Conservation (phyloP, 495 filamentous ascomycete species). For the Achaetomiella virescens region DNA sequence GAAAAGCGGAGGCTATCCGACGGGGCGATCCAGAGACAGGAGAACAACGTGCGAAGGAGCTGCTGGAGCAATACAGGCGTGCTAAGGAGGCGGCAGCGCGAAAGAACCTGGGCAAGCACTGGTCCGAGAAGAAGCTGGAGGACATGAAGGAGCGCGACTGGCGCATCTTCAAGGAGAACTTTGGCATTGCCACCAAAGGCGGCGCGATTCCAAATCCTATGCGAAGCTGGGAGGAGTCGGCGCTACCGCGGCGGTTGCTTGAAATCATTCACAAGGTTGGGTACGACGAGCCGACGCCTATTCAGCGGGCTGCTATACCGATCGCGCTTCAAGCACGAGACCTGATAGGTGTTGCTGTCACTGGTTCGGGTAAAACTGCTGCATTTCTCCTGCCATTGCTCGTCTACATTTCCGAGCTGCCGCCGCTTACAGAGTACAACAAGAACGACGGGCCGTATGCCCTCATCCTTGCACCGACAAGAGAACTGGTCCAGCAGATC, state of each 20-base stretch:
- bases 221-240: constrained; percentile 88
- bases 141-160: constrained; percentile 98
- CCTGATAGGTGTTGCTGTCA: constrained; percentile 95
- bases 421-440: constrained; percentile 74
- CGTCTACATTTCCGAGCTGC: constrained; percentile 93
- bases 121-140: constrained; percentile 92
- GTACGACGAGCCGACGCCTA: constrained; percentile 87
- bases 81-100: constrained; percentile 66
- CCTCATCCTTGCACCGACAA: constrained; percentile 93
- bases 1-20: constrained; percentile 73
- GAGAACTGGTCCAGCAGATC: constrained; percentile 97
- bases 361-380: constrained; percentile 97
- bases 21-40: constrained; percentile 78
- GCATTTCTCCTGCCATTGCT: constrained; percentile 89
- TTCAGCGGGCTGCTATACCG: constrained; percentile 91
- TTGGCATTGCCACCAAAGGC: constrained; percentile 88
- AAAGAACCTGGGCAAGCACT: constrained; percentile 77
- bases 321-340: constrained; percentile 91
- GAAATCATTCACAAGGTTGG: constrained; percentile 80
- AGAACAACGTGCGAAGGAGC: constrained; percentile 64
- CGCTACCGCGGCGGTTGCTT: constrained; percentile 70
- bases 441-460: constrained; percentile 97
- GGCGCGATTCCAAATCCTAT: constrained; percentile 92
- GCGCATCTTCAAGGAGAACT: constrained; percentile 99
- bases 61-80: constrained; percentile 68